phyloP scores from a whole-genome alignment of 164 flowering plant genomes.

The Liriodendron chinense region DNA sequence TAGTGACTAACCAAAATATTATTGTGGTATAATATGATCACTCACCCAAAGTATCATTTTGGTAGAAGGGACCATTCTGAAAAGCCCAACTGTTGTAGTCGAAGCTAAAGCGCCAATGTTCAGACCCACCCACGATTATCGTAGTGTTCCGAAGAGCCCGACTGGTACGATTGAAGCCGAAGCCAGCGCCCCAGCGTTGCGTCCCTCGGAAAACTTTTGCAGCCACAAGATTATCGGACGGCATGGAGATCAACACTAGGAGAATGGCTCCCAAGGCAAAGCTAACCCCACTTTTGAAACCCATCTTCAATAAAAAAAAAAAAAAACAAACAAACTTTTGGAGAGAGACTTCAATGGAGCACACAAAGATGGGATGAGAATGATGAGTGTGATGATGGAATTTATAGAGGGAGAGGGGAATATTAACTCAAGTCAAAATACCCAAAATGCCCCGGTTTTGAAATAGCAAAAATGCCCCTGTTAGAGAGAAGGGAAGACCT shows the following conservation, averaged over 20 bases:
- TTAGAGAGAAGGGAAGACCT: background rate
- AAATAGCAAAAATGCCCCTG: background rate
- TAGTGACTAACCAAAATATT: background rate
- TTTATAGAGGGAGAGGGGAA: background rate
- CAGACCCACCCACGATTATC: constrained; percentile 40
- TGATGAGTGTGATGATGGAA: background rate
- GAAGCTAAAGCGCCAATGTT: constrained; percentile 45
- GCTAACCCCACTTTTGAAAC: background rate
- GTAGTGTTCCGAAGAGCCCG: background rate
- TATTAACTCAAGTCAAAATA: too few species aligned
- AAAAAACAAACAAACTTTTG: background rate
- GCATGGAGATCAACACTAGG: constrained; percentile 2
- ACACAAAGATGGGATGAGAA: background rate
- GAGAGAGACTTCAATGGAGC: background rate
- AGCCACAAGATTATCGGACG: background rate
- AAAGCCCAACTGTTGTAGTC: constrained; percentile 48
- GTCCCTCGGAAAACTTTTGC: background rate
- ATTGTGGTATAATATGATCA: background rate
- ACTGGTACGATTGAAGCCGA: background rate
- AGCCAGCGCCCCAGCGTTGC: background rate
- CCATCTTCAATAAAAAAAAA: background rate
- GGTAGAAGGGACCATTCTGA: constrained; percentile 32
- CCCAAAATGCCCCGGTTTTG: too few species aligned
- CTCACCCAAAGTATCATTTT: constrained; percentile 43
- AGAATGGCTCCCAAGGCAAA: background rate